Percentiles rank a stretch among this genome's conserved stretches.
Conservation (phyloP, 768 basidiomycete genomes). For the Agrocybe chaxingu region DNA sequence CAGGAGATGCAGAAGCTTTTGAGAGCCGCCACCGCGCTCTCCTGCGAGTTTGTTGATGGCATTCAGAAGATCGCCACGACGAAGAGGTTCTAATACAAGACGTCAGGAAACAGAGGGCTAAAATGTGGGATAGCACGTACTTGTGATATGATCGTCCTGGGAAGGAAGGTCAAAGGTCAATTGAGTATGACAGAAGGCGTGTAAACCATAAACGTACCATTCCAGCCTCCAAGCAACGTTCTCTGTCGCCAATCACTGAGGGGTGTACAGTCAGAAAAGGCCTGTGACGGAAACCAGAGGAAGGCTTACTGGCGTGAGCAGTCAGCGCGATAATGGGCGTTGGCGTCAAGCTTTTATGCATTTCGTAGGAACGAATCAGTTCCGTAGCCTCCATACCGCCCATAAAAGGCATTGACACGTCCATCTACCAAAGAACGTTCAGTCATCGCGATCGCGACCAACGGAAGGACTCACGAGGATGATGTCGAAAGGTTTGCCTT, state of each 20-base stretch:
- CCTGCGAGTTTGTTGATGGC: conserved; percentile 79
- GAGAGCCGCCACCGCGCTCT: conserved; percentile 41
- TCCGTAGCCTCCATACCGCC: conserved; percentile 98
- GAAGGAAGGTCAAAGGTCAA: not conserved
- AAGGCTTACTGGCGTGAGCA: conserved; percentile 86
- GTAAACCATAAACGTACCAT: conserved; percentile 28
- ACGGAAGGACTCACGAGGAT: conserved; percentile 64
- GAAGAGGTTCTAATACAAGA: conserved; percentile 61
- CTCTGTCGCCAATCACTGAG: conserved; percentile 78
- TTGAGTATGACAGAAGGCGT: not conserved
- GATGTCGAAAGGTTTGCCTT: conserved; percentile 80
- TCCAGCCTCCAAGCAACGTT: conserved; percentile 46
- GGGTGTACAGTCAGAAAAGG: conserved; percentile 1
- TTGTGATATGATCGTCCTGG: conserved; percentile 76
- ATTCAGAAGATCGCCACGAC: conserved; percentile 76
- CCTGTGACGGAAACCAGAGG: not conserved
- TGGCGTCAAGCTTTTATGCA: conserved; percentile 60
- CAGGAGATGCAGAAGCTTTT: conserved; percentile 34
- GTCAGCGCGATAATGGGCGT: conserved; percentile 96
- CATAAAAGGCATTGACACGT: conserved; percentile 98
- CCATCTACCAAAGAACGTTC: conserved; percentile 64
- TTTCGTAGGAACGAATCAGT: conserved; percentile 83
- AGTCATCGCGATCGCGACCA: not conserved
- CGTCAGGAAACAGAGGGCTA: not conserved
- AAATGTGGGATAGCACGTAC: conserved; percentile 36